Base-by-base conservation (phyloP, 257 asterid genomes). In the Lycium barbarum region DNA sequence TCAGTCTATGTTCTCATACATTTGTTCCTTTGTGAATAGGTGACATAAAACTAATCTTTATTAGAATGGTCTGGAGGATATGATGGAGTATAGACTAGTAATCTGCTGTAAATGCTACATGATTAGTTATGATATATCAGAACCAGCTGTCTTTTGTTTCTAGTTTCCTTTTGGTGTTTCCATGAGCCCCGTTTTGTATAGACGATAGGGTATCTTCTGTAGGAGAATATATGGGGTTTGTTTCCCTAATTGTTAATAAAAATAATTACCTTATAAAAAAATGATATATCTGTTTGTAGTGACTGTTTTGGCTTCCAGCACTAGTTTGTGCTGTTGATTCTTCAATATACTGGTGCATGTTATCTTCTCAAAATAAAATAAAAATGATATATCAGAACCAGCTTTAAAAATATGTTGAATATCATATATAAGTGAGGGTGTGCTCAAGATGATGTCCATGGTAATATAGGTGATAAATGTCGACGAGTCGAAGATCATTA, bases 31-130 rank as follows among this genome's bases (percentile, higher is more conserved):
- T 78, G 65, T 53, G 49, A 51, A 53, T 78, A 53, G 65, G 49
- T 14, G 47, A 78, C 43, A 33, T 4, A 54, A 61, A 14, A 33
- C 65, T 35, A 78, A 15, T 14, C 20, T 78, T 26, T 78, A 26
- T 78, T 53, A 53, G 66, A 51, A 78, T 78, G 47, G 49, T 14
- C 26, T 14, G 33, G 66, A 78, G 82, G 82, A 78, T 78, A 78
- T 53, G 47, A 4, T 53, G 12, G 72, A 55, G 62, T 22, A 6
- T 66, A 9, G 45, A 36, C 66, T 33, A 51, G 26, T 26, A 26
- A 53, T 14, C 65, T 54, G 49, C 49, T 78, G 45, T 53, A 78
- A 78, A 53, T 53, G 82, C 65, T 14, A 53, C 65, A 78, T 51
- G 47, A 5, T 53, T 78, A 78, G 65, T 78, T 76, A 12, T 76